Base-by-base conservation (phyloP, 1,284 basidiomycete species). In the Caloboletus inedulis region DNA sequence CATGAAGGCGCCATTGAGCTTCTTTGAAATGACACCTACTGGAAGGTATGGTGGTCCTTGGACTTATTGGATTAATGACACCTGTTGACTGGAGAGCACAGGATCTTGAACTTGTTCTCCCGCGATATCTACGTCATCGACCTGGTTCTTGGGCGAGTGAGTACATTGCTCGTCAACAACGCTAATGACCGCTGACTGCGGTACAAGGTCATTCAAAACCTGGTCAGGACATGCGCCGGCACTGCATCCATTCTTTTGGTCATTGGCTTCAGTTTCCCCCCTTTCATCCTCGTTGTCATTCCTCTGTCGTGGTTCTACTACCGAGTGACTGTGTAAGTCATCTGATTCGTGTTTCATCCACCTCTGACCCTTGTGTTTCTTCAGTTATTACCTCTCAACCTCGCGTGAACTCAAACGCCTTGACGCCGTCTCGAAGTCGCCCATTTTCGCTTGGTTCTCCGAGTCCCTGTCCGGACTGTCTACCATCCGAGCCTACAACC, bases 81-180 rank as follows among this genome's bases (percentile, higher is more conserved):
- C 8, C 3, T 10, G 23, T 37, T 59, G 52, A 56, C 35, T 42
- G 14, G 4, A 8, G 16, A 39, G 27, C 16, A 2, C 40, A 90
- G 89, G 9, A 85, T 91, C 41, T 66, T 94, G 51, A 95, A 95
- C 66, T 71, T 97, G 33, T 98, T 98, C 72, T 92, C 91, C 14
- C 84, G 94, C 6, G 96, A 99, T 66, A 85, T 90, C 41, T 95
- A 95, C 64, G 93, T 96, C 37, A 84, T 97, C 27, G 95, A 98
- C 65, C 84, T 90, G 62, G 74, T 91, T 7, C 79, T 95, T 23
- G 83, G 84, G 21, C 79, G 87, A 43, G 85, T 82, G 52, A 41
- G 73, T 62, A 2, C 6, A 16, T 37, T 1, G 2, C 1, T 49
- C 27, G 2, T 14, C 35, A 16, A 43, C 1, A 7, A 43, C 4